Base-by-base conservation (phyloP, 2,329 filamentous ascomycete genomes). In the Penicillium sp. region DNA sequence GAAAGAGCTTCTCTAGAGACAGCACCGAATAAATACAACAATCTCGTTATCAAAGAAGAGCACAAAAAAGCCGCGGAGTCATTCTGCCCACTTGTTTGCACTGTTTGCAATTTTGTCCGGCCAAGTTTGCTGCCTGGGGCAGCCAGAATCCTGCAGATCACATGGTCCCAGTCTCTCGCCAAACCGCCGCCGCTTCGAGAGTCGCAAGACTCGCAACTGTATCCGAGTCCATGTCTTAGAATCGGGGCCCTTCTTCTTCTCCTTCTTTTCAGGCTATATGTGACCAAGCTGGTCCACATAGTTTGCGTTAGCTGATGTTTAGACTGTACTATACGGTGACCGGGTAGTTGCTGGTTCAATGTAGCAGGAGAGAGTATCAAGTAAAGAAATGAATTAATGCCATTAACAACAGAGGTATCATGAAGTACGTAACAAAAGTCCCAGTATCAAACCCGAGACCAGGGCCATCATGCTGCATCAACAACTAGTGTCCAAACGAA, bases 41-140 rank as follows among this genome's bases (percentile, higher is more conserved):
- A 34, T 35, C 48, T 46, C 37, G 49, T 44, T 54, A 52, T 55
- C 52, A 50, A 51, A 53, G 48, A 56, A 56, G 51, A 55, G 41
- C 58, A 58, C 54, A 62, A 65, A 66, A 66, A 67, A 66, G 63
- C 59, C 54, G 58, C 55, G 54, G 56, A 58, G 55, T 60, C 53
- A 62, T 50, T 41, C 47, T 56, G 56, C 61, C 57, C 53, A 58
- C 53, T 38, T 55, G 51, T 43, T 54, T 56, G 43, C 35, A n/a
- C 44, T 27, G 54, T 64, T 65, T 66, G 56, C 41, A 45, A 3
- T 2, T 8, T 1, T 9, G 4, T 22, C 3, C 25, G 22, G 11
- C 10, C 3, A 3, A 10, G 9, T 0, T 4, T 7, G 2, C 12
- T 30, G 42, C 42, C 42, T 39, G 16, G 30, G 42, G 42, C 34